phyloP scores from a whole-genome alignment of 257 asterid species.

The Solanum bulbocastanum region DNA sequence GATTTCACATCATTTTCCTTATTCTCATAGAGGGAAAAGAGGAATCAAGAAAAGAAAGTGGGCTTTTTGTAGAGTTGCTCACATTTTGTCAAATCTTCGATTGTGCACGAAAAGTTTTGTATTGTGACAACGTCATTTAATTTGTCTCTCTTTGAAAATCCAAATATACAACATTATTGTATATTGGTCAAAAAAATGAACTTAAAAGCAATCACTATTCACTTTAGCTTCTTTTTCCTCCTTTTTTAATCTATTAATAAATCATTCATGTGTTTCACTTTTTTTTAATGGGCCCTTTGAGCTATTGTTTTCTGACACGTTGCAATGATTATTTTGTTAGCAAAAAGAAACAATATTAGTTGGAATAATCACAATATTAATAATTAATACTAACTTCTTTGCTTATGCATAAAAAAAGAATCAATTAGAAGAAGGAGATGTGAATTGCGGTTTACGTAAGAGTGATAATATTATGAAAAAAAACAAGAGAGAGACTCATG shows the following conservation, averaged over 20 bases:
- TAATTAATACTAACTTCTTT: not conserved
- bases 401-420: not conserved
- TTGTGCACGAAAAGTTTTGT: not conserved
- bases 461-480: not conserved
- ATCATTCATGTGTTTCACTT: slow-evolving; percentile 1
- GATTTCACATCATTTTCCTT: not conserved
- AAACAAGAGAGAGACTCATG: not conserved
- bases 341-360: not conserved
- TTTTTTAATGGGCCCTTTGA: not conserved
- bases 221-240: not conserved
- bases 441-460: slow-evolving; percentile 2
- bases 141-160: not conserved
- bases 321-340: slow-evolving; percentile 1
- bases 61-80: not conserved
- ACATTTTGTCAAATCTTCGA: not conserved
- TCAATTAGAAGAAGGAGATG: not conserved
- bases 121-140: not conserved
- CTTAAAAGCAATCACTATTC: not conserved
- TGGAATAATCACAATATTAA: not conserved
- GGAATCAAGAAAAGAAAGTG: not conserved
- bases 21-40: not conserved
- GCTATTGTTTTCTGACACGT: slow-evolving; percentile 1
- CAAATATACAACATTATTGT: not conserved
- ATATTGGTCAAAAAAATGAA: not conserved
- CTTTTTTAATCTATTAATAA: not conserved